phyloP scores from a whole-genome alignment of 2,329 filamentous ascomycete species.

The Eutypella sp. region DNA sequence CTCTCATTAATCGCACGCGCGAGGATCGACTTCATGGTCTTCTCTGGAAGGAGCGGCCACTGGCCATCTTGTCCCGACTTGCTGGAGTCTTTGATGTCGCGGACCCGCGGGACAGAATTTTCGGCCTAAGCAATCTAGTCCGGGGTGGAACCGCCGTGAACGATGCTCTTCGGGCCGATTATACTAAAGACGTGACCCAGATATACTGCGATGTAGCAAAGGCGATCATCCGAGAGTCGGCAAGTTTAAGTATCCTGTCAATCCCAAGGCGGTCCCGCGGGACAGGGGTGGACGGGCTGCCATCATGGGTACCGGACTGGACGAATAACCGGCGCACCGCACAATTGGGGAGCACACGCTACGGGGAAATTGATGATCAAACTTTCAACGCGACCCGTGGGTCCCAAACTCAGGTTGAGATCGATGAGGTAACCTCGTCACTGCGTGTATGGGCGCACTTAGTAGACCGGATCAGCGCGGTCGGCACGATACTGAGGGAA shows the following conservation, averaged over 20 bases:
- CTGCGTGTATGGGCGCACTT: constrained; percentile 8
- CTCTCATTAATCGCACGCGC: too few species aligned
- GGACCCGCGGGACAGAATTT: constrained; percentile 20
- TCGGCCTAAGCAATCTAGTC: constrained; percentile 14
- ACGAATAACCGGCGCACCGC: not conserved
- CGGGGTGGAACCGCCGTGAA: constrained; percentile 3
- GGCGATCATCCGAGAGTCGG: constrained; percentile 10
- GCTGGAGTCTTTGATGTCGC: constrained; percentile 15
- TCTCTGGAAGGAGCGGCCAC: too few species aligned
- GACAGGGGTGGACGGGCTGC: constrained; percentile 1
- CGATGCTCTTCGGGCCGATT: constrained; percentile 13
- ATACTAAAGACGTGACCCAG: constrained; percentile 10
- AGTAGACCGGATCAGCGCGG: constrained; percentile 12
- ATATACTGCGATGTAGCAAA: constrained; percentile 13
- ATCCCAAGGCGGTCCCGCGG: constrained; percentile 2
- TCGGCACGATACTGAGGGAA: constrained; percentile 8
- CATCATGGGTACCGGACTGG: constrained; percentile 10
- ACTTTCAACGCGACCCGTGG: constrained; percentile 9
- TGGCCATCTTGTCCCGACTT: constrained; percentile 13
- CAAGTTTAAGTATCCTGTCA: constrained; percentile 15
- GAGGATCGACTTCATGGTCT: too few species aligned
- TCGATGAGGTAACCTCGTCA: constrained; percentile 2
- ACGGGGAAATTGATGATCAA: constrained; percentile 14
- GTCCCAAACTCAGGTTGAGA: constrained; percentile 5
- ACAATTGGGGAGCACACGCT: constrained; percentile 3